Base-by-base conservation (phyloP, 2,329 filamentous ascomycete species). In the Fonsecaea multimorphosa region DNA sequence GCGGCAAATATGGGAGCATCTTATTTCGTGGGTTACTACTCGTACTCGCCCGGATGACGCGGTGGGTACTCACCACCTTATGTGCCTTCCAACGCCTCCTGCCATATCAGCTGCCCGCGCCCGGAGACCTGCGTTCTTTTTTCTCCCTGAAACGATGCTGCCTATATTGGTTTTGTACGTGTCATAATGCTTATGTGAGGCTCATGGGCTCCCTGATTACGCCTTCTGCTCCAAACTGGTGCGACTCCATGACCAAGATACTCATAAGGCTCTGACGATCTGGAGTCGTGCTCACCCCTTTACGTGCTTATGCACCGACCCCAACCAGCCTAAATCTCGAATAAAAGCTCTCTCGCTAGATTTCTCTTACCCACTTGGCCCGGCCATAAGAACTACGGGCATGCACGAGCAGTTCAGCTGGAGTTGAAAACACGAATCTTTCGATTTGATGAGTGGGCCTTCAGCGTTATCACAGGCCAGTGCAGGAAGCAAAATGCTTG, bases 41-140 rank as follows among this genome's bases (percentile, higher is more conserved):
- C 29, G 29, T 31, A 31, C 29, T 54, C 58, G 60, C 11, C 60
- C 46, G 38, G 61, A 64, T 64, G 64, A 62, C 58, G 55, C 29
- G 61, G 61, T 61, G 58, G 62, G 65, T 34, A 51, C 63, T 55
- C 14, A 32, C n/a, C 38, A 19, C 7, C 46, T 16, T 24, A 1
- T 34, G 46, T 16, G 5, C 38, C 40, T 57, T 62, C 40, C 40
- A 38, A 38, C 36, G 32, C 58, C 53, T 32, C 19, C 51, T 52
- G 36, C 59, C 49, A 64, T 52, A 68, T 66, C 66, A 68, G 59
- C 63, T 61, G 60, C 60, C 36, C 55, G 6, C n/a, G 11, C 27
- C 58, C 31, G 29, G 11, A 14, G 38, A 58, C 32, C 53, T 31
- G 29, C 14, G 16, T 31, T 19, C 29, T 4, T 3, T 29, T 49